Evolutionary conservation across 345 rosid genomes (phyloP).

Genomic region (Reutealis trisperma): DNA sequence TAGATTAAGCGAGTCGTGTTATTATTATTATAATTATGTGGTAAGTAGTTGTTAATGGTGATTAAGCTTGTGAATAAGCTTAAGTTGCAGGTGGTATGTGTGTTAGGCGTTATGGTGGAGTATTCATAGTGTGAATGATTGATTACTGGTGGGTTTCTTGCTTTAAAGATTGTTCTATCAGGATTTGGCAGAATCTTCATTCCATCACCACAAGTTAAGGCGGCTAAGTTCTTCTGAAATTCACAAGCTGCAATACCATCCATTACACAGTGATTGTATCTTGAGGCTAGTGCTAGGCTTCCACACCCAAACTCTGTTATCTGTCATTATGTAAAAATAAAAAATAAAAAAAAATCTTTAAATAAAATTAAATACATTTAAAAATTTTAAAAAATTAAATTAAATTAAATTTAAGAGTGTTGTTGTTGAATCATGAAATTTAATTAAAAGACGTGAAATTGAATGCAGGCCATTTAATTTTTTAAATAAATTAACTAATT

Average conservation of each 20-base stretch:
- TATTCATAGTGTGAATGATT: constrained; percentile 24
- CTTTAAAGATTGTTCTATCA: constrained; percentile 23
- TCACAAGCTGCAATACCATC: constrained; percentile 22
- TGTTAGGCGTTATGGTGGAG: not conserved
- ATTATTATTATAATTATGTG: not conserved
- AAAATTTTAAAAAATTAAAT: no score
- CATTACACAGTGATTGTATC: constrained; percentile 25
- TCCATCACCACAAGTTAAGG: constrained; percentile 17
- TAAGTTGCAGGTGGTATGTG: not conserved
- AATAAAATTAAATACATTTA: no score
- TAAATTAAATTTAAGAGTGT: no score
- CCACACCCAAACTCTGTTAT: constrained; percentile 29
- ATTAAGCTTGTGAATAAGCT: not conserved
- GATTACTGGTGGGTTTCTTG: constrained; percentile 26
- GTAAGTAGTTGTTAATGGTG: not conserved
- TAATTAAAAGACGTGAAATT: no score
- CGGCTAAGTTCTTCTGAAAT: constrained; percentile 15
- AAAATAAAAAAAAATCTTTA: no score
- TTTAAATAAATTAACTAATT: no score
- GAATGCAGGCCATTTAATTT: no score
- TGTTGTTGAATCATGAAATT: no score
- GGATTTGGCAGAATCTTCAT: constrained; percentile 6
- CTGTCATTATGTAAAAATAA: constrained; percentile 5
- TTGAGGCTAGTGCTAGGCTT: constrained; percentile 27
- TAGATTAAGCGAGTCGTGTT: not conserved